phyloP scores from a whole-genome alignment of 441 rosid genomes.

The Brassica hybrid region DNA sequence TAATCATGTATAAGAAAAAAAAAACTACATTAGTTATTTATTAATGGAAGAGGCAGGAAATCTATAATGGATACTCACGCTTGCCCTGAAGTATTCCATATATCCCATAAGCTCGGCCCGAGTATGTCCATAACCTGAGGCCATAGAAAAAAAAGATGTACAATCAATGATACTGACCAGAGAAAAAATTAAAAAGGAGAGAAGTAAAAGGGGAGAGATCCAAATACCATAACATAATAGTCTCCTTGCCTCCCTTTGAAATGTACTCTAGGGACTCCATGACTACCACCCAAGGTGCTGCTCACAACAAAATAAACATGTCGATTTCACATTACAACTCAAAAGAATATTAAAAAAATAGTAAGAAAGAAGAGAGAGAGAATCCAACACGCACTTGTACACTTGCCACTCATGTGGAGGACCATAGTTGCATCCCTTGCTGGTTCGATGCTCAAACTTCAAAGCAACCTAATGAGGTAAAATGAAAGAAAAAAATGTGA shows the following conservation, averaged over 20 bases:
- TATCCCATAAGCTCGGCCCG: slow-evolving; percentile 99
- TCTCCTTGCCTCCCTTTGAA: slow-evolving; percentile 98
- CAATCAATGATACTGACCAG: slow-evolving; percentile 20
- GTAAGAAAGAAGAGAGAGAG: neutral
- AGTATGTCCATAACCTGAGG: slow-evolving; percentile 98
- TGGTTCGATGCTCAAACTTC: slow-evolving; percentile 95
- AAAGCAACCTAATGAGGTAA: slow-evolving; percentile 70
- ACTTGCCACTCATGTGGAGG: slow-evolving; percentile 99
- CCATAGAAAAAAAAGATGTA: slow-evolving; percentile 11
- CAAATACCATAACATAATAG: slow-evolving; percentile 87
- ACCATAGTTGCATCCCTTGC: slow-evolving; percentile 98
- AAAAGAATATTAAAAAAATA: neutral
- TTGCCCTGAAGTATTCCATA: slow-evolving; percentile 97
- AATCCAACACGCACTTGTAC: slow-evolving; percentile 68
- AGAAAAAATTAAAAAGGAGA: slow-evolving; percentile 15
- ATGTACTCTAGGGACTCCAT: slow-evolving; percentile 97
- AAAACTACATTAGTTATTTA: neutral
- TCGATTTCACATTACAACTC: slow-evolving; percentile 10
- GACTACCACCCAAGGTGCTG: slow-evolving; percentile 97
- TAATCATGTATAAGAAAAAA: neutral
- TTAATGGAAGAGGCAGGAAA: neutral
- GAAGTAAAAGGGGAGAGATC: neutral
- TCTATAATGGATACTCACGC: slow-evolving; percentile 63
- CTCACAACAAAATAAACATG: slow-evolving; percentile 31
- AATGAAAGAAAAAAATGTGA: slow-evolving; percentile 11